Evolutionary conservation across 176 grass and related monocot genomes (phyloP).

Genomic region (Zoysia pacifica): DNA sequence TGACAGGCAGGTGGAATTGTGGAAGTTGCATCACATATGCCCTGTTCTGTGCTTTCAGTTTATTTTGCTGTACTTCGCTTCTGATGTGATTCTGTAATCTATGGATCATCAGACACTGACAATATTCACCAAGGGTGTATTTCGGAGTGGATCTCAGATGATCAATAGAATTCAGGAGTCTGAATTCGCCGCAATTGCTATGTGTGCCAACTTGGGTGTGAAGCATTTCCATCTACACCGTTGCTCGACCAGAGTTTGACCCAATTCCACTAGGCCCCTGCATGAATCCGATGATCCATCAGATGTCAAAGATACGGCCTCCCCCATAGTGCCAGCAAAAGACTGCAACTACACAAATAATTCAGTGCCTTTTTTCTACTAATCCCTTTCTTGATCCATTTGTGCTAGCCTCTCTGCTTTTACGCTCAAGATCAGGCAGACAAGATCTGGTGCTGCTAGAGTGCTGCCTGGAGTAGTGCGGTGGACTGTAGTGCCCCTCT

Average conservation of each 20-base stretch:
- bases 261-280: conserved; percentile 32
- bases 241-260: conserved; percentile 46
- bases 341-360: conserved; percentile 43
- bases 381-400: conserved; percentile 36
- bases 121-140: neutral
- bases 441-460: conserved; percentile 47
- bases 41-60: neutral
- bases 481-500: conserved; percentile 40
- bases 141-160: conserved; percentile 1
- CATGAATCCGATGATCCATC: neutral
- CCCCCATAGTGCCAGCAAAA: conserved; percentile 23
- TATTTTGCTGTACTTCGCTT: neutral
- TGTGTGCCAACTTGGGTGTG: neutral
- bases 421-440: conserved; percentile 38
- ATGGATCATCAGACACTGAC: neutral
- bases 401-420: conserved; percentile 38
- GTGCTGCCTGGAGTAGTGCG: no score
- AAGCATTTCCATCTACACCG: no score
- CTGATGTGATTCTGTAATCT: neutral
- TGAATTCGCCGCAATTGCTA: neutral
- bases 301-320: conserved; percentile 55
- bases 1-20: neutral
- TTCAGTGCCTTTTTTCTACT: conserved; percentile 34
- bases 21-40: conserved; percentile 12
- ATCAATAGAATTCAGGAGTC: neutral